Conservation (phyloP, 1,284 basidiomycete genomes). For the Mycosarcoma mackinlayi region DNA sequence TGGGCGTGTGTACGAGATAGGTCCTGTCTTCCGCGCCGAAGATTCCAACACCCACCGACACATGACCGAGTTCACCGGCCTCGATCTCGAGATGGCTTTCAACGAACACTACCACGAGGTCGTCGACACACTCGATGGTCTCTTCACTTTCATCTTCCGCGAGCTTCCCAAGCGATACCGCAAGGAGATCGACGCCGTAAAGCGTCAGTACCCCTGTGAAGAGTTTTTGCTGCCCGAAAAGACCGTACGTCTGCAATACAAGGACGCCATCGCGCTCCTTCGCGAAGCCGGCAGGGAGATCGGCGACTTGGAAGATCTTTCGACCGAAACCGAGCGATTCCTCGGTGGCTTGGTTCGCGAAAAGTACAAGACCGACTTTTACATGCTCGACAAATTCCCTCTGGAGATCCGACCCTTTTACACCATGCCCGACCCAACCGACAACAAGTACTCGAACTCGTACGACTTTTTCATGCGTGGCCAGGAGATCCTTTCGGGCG, state of each 20-base stretch:
- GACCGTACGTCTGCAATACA: constrained; percentile 62
- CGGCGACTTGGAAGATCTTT: constrained; percentile 65
- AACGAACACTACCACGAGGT: constrained; percentile 96
- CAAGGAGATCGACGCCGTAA: constrained; percentile 82
- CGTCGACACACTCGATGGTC: constrained; percentile 63
- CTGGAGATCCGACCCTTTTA: constrained; percentile 66
- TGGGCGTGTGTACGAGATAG: constrained; percentile 97
- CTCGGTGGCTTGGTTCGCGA: constrained; percentile 63
- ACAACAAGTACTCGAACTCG: constrained; percentile 82
- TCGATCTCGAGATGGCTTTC: constrained; percentile 99
- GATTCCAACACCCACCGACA: constrained; percentile 97
- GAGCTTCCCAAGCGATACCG: constrained; percentile 75
- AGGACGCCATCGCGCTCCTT: constrained; percentile 64
- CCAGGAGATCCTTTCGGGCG: constrained; percentile 96
- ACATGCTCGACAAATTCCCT: constrained; percentile 68
- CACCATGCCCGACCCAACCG: constrained; percentile 67
- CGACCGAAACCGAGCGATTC: constrained; percentile 65
- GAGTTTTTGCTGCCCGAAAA: constrained; percentile 66
- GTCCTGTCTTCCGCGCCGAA: constrained; percentile 93
- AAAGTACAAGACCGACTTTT: constrained; percentile 68
- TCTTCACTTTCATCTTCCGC: constrained; percentile 67
- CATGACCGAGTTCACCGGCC: constrained; percentile 97
- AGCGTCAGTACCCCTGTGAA: constrained; percentile 86
- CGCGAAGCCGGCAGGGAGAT: constrained; percentile 63
- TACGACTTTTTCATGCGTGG: constrained; percentile 99